Base-by-base conservation (phyloP, 2,329 filamentous ascomycete species). In the Lachnellula cervina region DNA sequence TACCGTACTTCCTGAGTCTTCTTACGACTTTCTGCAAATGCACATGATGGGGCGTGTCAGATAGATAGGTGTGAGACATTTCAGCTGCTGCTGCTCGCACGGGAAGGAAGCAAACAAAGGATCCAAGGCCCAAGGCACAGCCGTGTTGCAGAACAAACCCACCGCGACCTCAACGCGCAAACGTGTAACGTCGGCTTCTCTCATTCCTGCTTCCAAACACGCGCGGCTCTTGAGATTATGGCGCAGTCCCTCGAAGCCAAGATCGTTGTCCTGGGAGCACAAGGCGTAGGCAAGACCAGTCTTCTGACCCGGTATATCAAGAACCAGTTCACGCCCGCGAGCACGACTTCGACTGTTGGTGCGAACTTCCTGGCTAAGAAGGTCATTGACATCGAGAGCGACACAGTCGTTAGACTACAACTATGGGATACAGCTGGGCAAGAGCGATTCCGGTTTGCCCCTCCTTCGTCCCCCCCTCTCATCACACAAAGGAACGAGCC, bases 341-440 rank as follows among this genome's bases (percentile, higher is more conserved):
- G 74, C 2, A 69, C 61, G 17, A 66, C 65, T 4, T 88, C 85
- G 5, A 92, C 88, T n/a, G 84, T 92, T 56, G 88, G 88, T 69
- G 88, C 88, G 28, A 89, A 84, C 68, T 91, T 91, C 72, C 78
- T 90, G 70, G 88, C 88, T 44, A 91, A 91, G 74, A 83, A 86
- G 67, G 86, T 91, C 58, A 79, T 89, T 63, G 92, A 97, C 73
- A 84, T 83, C 59, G 89, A 96, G 70, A 89, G 87, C 21, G 89
- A 93, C 66, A 94, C 90, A 1, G 80, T 89, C 23, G 90, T 97
- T 37, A 84, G 92, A n/a, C 78, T 97, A 38, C 92, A 97, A 69
- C 95, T 97, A 64, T 97, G 92, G 92, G 92, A 97, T 70, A 97
- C 92, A 78, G 84, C 93, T 55, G 93, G 93, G 59, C 93, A 99